phyloP scores from a whole-genome alignment of 2,329 filamentous ascomycete species.

The Ophiocordyceps sinensis region DNA sequence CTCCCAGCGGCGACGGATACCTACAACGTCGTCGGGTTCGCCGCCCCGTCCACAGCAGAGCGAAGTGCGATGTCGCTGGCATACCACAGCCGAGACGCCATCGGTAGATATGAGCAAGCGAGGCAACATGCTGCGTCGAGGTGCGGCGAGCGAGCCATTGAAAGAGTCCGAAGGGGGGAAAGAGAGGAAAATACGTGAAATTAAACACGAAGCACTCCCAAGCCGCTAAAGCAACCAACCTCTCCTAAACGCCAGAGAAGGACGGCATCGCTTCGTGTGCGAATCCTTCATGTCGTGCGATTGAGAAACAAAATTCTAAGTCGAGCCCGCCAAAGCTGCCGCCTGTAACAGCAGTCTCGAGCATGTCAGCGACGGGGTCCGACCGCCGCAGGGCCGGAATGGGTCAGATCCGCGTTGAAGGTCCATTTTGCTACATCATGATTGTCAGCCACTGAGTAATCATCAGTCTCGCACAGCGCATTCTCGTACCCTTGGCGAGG shows the following conservation, averaged over 20 bases:
- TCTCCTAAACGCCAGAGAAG: conserved; percentile 1
- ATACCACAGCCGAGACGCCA: too few relatives aligned
- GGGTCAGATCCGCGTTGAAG: conserved; percentile 14
- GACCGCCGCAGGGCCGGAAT: too few relatives aligned
- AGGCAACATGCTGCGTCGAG: too few relatives aligned
- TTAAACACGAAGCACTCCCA: not conserved
- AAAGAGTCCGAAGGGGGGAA: not conserved
- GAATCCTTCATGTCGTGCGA: conserved; percentile 1
- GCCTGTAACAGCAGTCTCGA: too few relatives aligned
- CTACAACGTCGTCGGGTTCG: too few relatives aligned
- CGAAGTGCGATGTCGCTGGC: too few relatives aligned
- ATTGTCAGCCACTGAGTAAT: not conserved
- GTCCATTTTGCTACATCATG: conserved; percentile 27
- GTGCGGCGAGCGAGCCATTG: not conserved
- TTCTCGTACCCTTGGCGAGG: conserved; percentile 58
- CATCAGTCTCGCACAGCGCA: not conserved
- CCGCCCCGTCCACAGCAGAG: too few relatives aligned
- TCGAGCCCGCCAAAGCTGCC: not conserved
- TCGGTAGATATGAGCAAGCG: too few relatives aligned
- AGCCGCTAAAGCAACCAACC: not conserved
- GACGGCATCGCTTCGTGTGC: conserved; percentile 1
- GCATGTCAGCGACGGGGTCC: too few relatives aligned
- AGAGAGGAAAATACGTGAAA: not conserved
- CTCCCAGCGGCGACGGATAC: too few relatives aligned
- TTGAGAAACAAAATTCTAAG: not conserved